Evolutionary conservation across 75 land plant genomes (phyloP).

Genomic region (Isoetes taiwanensis): DNA sequence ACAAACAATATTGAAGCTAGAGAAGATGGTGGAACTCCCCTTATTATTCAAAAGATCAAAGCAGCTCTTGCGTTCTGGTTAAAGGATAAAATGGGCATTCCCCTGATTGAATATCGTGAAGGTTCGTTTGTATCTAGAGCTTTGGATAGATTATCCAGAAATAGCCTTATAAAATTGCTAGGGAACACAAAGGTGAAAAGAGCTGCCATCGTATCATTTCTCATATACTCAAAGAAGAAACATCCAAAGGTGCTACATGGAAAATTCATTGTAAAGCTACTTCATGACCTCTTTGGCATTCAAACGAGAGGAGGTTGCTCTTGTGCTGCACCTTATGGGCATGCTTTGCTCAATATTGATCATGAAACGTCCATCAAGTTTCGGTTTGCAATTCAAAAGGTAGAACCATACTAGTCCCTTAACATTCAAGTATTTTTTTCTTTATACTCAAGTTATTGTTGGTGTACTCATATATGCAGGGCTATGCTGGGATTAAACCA

Average conservation of each 20-base stretch:
- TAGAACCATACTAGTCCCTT: slow-evolving; percentile 2
- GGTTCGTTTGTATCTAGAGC: slow-evolving; percentile 20
- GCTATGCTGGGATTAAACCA: slow-evolving; percentile 53
- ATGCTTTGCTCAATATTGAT: slow-evolving; percentile 32
- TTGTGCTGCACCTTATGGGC: slow-evolving; percentile 68
- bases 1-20: slow-evolving; percentile 49
- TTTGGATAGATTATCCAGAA: slow-evolving; percentile 23
- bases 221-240: slow-evolving; percentile 9
- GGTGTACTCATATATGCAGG: slow-evolving; percentile 20
- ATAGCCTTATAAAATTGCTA: slow-evolving; percentile 35
- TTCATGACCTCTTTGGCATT: slow-evolving; percentile 49
- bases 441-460: not conserved
- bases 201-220: slow-evolving; percentile 52
- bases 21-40: slow-evolving; percentile 63
- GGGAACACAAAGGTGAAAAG: slow-evolving; percentile 39
- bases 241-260: slow-evolving; percentile 38
- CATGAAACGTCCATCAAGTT: slow-evolving; percentile 13
- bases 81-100: slow-evolving; percentile 51
- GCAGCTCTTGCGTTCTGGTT: slow-evolving; percentile 69
- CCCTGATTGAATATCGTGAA: slow-evolving; percentile 28
- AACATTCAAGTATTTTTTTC: not conserved
- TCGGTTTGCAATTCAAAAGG: slow-evolving; percentile 26
- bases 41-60: slow-evolving; percentile 44
- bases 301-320: slow-evolving; percentile 58
- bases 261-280: slow-evolving; percentile 35